Evolutionary conservation across 2,329 filamentous ascomycete species (phyloP), one percentile per base, ranked within the genome.

Genomic region (Aspergillus proliferans): DNA sequence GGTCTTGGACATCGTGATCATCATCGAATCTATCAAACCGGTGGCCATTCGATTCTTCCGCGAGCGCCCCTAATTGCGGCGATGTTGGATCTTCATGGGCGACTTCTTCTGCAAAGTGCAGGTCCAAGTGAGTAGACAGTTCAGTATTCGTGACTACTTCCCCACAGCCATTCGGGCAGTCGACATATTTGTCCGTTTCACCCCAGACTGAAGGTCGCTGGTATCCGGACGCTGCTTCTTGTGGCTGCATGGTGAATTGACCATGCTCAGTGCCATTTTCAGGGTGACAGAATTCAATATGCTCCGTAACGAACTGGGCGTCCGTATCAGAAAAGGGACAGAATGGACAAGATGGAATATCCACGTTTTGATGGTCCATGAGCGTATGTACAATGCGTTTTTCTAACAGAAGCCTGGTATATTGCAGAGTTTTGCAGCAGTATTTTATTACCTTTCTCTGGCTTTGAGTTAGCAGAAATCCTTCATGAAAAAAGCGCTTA

Each of bases 111-210:
- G 75, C 73, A 43, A 69, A 61, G 59, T 86, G 83, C 48, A 84
- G 69, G 57, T 84, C 79, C 33, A 84, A 59, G 59, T 86, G 83
- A 41, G 71, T 75, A 14, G 79, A 74, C 33, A 85, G 68, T 56
- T 84, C 79, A 14, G 69, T 63, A 6, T 71, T 58, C 6, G 72
- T 65, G 18, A 85, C 63, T n/a, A 73, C 62, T 62, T 87, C 83
- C 28, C 78, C 79, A 59, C 84, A 87, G 19, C 74, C 77, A 14
- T 79, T 75, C 30, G 79, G 76, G 56, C 82, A 85, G 39, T 76
- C 70, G 19, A 75, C 69, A 58, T 81, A 82, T 45, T 60, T 57
- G 9, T 56, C 49, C 6, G 15, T 21, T 40, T 47, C 42, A 19
- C 43, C 39, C n/a, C 30, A 15, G 45, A 41, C 6, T 21, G 48